Evolutionary conservation across 1,139 yeast genomes (phyloP).

Genomic region (Barnettozyma hawaiiensis): DNA sequence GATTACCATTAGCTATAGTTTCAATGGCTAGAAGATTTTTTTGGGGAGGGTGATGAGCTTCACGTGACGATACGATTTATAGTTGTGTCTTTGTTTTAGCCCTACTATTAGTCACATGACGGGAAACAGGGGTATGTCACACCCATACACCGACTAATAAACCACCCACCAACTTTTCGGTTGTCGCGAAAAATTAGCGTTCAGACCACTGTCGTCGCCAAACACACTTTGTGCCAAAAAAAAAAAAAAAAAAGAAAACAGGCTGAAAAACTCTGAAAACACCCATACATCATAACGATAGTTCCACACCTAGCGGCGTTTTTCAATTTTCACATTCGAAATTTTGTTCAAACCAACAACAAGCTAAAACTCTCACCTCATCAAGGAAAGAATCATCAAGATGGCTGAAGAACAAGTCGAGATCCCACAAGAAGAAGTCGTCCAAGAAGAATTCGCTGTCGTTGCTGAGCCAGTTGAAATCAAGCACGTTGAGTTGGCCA

Average conservation of each 20-base stretch:
- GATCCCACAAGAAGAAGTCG: slow-evolving; percentile 29
- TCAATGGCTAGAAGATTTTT: background rate
- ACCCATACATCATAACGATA: background rate
- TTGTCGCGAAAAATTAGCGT: too few relatives aligned
- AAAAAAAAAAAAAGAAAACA: too few relatives aligned
- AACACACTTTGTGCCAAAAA: too few relatives aligned
- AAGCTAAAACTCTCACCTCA: background rate
- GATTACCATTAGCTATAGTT: background rate
- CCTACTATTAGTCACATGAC: background rate
- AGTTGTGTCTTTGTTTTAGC: background rate
- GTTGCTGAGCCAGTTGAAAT: slow-evolving; percentile 64
- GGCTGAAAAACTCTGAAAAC: background rate
- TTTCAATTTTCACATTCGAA: slow-evolving; percentile 2
- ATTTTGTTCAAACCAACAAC: slow-evolving; percentile 1
- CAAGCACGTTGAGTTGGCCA: slow-evolving; percentile 82
- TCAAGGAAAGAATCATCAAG: slow-evolving; percentile 12
- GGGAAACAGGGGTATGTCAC: background rate
- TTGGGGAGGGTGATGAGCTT: background rate
- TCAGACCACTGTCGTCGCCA: too few relatives aligned
- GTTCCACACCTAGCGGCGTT: slow-evolving; percentile 1
- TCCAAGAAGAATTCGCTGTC: slow-evolving; percentile 39
- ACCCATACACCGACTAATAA: background rate
- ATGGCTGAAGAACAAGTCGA: slow-evolving; percentile 29
- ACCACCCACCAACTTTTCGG: background rate
- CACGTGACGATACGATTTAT: slow-evolving; percentile 2